Evolutionary conservation across 176 grass and related monocot species (phyloP).

Genomic region (Oryza longistaminata): DNA sequence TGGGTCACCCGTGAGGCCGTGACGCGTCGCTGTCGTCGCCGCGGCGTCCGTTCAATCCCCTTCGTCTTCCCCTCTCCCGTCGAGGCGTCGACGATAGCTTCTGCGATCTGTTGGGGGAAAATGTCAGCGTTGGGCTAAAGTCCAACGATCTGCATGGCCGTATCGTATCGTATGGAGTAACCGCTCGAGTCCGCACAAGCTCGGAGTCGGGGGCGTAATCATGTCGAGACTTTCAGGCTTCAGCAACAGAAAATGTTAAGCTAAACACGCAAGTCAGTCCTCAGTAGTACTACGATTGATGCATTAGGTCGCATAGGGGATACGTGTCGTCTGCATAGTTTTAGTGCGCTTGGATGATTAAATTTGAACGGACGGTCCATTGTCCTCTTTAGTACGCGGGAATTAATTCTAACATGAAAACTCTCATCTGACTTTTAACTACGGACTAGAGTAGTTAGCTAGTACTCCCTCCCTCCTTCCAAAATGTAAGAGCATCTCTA

Average conservation of each 20-base stretch:
- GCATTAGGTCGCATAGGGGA: background rate
- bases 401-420: background rate
- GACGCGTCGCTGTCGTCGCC: background rate
- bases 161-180: background rate
- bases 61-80: background rate
- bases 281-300: background rate
- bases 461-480: no score
- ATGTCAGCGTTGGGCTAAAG: constrained; percentile 4
- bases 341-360: background rate
- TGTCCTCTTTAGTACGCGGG: background rate
- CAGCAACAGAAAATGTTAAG: background rate
- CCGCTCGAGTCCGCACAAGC: background rate
- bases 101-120: background rate
- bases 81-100: background rate
- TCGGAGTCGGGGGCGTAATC: background rate
- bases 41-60: background rate
- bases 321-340: background rate
- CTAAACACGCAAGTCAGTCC: background rate
- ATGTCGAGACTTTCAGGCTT: background rate
- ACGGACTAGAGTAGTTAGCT: background rate
- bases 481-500: no score
- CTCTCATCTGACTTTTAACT: background rate
- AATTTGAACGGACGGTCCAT: background rate
- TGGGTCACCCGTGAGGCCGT: background rate
- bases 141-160: background rate